Evolutionary conservation across 2,329 filamentous ascomycete species (phyloP), one percentile per base, ranked within the genome.

Genomic region (Aspergillus bombycis): DNA sequence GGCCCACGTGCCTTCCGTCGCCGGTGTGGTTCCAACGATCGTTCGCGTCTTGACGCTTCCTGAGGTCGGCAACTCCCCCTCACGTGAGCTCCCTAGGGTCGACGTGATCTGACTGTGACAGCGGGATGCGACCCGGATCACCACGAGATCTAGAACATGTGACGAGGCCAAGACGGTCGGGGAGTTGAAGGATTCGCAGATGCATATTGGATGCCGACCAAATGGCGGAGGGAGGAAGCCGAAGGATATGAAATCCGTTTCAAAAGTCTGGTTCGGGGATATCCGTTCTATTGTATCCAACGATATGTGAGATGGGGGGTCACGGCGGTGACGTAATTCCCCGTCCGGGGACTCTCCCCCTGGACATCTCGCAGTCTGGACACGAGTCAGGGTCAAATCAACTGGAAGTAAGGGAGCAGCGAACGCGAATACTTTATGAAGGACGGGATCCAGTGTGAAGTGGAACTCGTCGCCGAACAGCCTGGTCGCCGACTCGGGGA

Each of bases 401-500:
- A 41, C 9, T 9, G 38, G 19, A 41, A 9, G 38, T 9, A 41
- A 41, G 38, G 38, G 38, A n/a, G 38, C 38, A 41, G 38, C 38
- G 38, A 41, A 41, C 38, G 19, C 38, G 38, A 41, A n/a, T n/a
- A 41, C 38, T 41, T n/a, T 14, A 38, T 32, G 34, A 54, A 54
- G 52, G 21, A 55, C 34, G 52, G 52, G 32, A 21, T 38, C n/a
- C n/a, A 38, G 21, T n/a, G 30, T 36, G 32, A 52, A 52, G 48
- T 52, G 48, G 48, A 52, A 48, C 45, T 52, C n/a, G 46, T 50
- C 46, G 46, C 46, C 46, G 46, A 54, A 21, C 32, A n/a, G 38
- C 21, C 48, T 68, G 67, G 67, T 68, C 67, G 58, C 67, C 67
- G 67, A 68, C 14, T 67, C 67, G 67, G 67, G 65, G 63, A 64